Evolutionary conservation across 2,329 filamentous ascomycete species (phyloP), one percentile per base, ranked within the genome.

Genomic region (Beauveria caledonica): DNA sequence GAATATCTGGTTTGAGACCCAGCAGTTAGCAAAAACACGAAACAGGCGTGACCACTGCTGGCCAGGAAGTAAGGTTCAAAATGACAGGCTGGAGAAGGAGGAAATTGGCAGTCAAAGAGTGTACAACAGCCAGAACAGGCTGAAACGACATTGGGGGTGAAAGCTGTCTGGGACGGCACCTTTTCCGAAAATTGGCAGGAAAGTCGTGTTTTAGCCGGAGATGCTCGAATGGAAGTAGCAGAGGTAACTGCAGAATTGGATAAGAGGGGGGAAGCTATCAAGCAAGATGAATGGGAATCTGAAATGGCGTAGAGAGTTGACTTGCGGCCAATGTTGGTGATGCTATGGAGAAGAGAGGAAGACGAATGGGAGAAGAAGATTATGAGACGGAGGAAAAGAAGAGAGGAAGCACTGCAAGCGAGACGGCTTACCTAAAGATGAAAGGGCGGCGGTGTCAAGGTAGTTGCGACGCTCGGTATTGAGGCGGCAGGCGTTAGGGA

Each of bases 211-310:
- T 36, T 46, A 44, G 25, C 27, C 50, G 27, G 33, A 49, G 27
- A 36, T 45, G 29, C 11, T 54, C n/a, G 33, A 49, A 42, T 40
- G 29, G 33, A 21, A 10, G 9, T n/a, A 15, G 58, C 58, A 60
- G 58, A 29, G 21, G 42, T 55, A 45, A 60, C 50, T 59, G 58
- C 50, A 42, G 42, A 48, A 48, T 29, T 48, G 77, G 82, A 81
- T 78, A 61, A 60, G 52, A 60, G 33, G 79, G 78, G 77, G 77
- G 74, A 36, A 81, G 79, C 78, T 83, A 82, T 78, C 76, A 73
- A 81, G 79, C 81, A 83, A 83, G 77, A 79, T 79, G 72, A 72
- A 66, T 69, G 69, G 70, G 68, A 51, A 70, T 69, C 70, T 69
- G 62, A 63, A 58, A 63, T 66, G 62, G 66, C 67, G 70, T 70